Base-by-base conservation (phyloP, 75 land plant genomes). In the Cunninghamia lanceolata region DNA sequence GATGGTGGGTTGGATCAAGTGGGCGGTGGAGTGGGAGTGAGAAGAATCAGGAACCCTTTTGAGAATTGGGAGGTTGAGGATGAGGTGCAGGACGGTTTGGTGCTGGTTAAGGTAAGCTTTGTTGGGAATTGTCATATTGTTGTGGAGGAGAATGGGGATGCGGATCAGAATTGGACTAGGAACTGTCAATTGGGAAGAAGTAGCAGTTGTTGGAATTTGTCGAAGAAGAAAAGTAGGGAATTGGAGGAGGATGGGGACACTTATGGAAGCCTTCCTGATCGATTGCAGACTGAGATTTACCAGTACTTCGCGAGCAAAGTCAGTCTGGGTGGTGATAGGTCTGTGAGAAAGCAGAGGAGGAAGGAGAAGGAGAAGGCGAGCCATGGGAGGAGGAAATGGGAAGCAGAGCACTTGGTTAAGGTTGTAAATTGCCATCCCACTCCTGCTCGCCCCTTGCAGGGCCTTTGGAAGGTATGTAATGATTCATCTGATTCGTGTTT, bases 401-500 rank as follows among this genome's bases (percentile, higher is more conserved):
- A 95, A 28, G 59, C 95, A 13, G 95, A 96, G 88, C 99, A 98
- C 87, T 96, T 92, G 79, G 93, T 98, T 14, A 98, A 94, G 84
- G 86, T 98, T 82, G 86, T 83, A 14, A 81, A 94, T 85, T 93
- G 88, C 86, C 85, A 82, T 38, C 99, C 99, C 35, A 93, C 96
- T 3, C 90, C 90, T 14, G 66, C 87, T 10, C 88, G 95, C 34
- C 99, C 99, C 53, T 87, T 98, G 42, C 99, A 98, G 86, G 99
- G 99, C 3, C 92, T 98, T 28, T 98, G 99, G 99, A 98, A 98
- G 99, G 99, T 96, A 83, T 11, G 52, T 39, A 15, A 59, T 38
- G 52, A 52, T 3, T 46, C 52, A 75, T 82, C n/a, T 84, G 66
- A 63, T 59, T 43, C 53, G 79, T 19, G 13, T 40, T 45, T 7